These are phyloP conservation scores for Cetradonia linearis DNA, from an alignment of 495 filamentous ascomycete genomes.

Conservation along the genomic window DNA sequence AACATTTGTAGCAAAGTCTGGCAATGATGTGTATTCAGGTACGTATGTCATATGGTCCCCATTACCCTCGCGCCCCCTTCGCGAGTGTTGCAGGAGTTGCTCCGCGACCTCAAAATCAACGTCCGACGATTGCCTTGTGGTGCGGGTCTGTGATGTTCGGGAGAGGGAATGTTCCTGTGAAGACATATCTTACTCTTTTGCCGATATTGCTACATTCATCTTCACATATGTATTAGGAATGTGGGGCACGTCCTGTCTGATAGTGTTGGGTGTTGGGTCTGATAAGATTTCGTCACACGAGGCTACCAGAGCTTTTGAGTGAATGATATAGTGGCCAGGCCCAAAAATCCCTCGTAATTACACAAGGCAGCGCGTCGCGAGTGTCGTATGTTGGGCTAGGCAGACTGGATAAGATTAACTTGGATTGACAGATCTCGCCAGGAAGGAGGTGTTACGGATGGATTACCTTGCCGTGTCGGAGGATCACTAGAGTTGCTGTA, in stretches of 20 bases:
- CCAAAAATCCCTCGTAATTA: slow-evolving; percentile 9
- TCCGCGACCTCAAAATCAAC: slow-evolving; percentile 21
- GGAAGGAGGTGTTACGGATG: not conserved
- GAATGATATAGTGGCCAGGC: slow-evolving; percentile 2
- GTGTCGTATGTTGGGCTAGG: slow-evolving; percentile 1
- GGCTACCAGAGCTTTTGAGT: slow-evolving; percentile 7
- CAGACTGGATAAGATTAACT: slow-evolving; percentile 10
- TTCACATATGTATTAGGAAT: slow-evolving; percentile 1
- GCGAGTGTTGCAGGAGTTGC: slow-evolving; percentile 22
- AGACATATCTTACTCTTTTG: slow-evolving; percentile 13
- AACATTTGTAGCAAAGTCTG: not conserved
- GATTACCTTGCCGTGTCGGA: slow-evolving; percentile 3
- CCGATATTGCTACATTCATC: slow-evolving; percentile 11
- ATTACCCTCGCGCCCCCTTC: slow-evolving; percentile 14
- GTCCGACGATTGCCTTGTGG: slow-evolving; percentile 14
- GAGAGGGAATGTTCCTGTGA: slow-evolving; percentile 10
- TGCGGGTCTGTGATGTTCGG: not conserved
- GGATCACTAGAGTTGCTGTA: slow-evolving; percentile 1
- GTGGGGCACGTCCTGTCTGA: not conserved
- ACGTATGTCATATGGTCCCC: slow-evolving; percentile 1
- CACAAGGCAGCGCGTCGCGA: slow-evolving; percentile 5
- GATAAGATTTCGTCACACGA: slow-evolving; percentile 7
- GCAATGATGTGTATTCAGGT: not conserved
- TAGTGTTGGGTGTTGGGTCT: not conserved
- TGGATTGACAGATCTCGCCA: not conserved